phyloP scores from a whole-genome alignment of 176 grass and related monocot genomes.

The Thinopyrum elongatum region DNA sequence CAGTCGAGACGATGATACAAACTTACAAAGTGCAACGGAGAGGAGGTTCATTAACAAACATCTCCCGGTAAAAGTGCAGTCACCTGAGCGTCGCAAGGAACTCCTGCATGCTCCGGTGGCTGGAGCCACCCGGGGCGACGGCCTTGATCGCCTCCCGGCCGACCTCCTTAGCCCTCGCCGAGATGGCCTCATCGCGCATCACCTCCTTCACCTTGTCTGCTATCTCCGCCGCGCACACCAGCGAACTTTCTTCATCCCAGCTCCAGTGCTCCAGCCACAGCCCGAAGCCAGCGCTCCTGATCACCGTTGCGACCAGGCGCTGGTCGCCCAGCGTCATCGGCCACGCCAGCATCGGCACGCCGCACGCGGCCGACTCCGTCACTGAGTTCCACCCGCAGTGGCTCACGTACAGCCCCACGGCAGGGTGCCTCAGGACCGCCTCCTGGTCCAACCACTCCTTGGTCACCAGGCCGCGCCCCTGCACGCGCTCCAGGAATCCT shows the following conservation, averaged over 20 bases:
- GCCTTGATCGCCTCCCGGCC: conserved; percentile 29
- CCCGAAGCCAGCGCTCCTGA: conserved; percentile 35
- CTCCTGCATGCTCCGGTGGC: background rate
- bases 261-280: conserved; percentile 54
- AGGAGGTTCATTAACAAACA: no score
- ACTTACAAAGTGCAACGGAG: no score
- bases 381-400: conserved; percentile 81
- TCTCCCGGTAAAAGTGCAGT: no score
- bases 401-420: conserved; percentile 60
- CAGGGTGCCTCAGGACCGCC: conserved; percentile 45
- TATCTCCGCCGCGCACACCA: conserved; percentile 42
- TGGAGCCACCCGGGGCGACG: background rate
- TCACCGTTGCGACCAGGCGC: conserved; percentile 39
- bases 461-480: conserved; percentile 46
- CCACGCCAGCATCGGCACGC: conserved; percentile 66
- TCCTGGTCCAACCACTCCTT: conserved; percentile 75
- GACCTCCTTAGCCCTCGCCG: background rate
- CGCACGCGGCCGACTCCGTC: conserved; percentile 37
- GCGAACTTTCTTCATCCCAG: conserved; percentile 43
- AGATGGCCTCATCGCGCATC: conserved; percentile 31
- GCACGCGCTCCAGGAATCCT: conserved; percentile 39
- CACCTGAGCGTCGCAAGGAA: background rate
- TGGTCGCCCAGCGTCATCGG: conserved; percentile 45
- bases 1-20: no score
- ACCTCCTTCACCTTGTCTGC: conserved; percentile 39